Evolutionary conservation across 106 monocot genomes (phyloP).

Genomic region (Allium fistulosum): DNA sequence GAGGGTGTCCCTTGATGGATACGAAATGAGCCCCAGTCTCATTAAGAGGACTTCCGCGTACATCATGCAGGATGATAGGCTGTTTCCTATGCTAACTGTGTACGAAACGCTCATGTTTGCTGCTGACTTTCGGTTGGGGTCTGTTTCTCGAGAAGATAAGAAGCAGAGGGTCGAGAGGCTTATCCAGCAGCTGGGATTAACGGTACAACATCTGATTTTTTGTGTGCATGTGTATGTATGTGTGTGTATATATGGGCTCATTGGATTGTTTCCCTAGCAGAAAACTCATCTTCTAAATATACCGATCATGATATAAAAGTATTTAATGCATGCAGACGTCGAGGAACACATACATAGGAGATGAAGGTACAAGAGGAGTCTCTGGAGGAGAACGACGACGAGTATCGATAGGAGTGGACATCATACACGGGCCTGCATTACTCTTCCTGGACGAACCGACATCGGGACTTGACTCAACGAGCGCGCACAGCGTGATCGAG

Average conservation of each 20-base stretch:
- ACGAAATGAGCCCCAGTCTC: conserved; percentile 33
- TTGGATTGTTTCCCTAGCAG: too few species aligned
- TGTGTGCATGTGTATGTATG: too few species aligned
- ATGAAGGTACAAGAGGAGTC: conserved; percentile 35
- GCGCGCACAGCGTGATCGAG: conserved; percentile 39
- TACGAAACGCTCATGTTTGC: conserved; percentile 51
- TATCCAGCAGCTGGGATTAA: conserved; percentile 32
- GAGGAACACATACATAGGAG: conserved; percentile 37
- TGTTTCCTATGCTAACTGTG: conserved; percentile 51
- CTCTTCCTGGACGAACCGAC: conserved; percentile 48
- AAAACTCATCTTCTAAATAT: not conserved
- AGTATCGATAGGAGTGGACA: conserved; percentile 40
- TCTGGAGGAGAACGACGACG: conserved; percentile 42
- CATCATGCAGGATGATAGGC: conserved; percentile 48
- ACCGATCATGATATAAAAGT: too few species aligned
- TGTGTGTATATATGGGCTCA: too few species aligned
- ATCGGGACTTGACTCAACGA: conserved; percentile 37
- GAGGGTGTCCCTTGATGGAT: conserved; percentile 30
- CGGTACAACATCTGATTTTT: conserved; percentile 7
- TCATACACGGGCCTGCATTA: conserved; percentile 33
- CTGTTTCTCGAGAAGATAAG: conserved; percentile 23
- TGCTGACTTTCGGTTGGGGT: conserved; percentile 38
- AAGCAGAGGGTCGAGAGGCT: conserved; percentile 27
- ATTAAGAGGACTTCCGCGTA: conserved; percentile 41
- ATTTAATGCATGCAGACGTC: conserved; percentile 9